phyloP scores from a whole-genome alignment of 129 eudicot genomes.

The Apium graveolens region DNA sequence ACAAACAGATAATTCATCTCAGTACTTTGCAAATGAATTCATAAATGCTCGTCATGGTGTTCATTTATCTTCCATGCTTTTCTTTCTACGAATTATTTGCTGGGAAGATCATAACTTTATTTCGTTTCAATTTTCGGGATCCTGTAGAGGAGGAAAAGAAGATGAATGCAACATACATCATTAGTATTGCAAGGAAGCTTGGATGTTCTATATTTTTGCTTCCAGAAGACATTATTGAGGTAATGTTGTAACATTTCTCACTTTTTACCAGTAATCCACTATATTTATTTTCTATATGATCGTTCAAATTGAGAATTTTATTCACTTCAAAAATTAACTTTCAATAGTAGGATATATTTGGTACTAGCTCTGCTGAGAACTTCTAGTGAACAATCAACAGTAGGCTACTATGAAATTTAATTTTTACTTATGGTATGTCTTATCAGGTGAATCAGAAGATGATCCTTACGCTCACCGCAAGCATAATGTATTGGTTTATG shows the following conservation, averaged over 20 bases:
- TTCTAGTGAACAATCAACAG: background rate
- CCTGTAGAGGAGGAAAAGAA: constrained; percentile 82
- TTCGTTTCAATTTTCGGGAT: background rate
- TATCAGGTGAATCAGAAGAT: constrained; percentile 90
- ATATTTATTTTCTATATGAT: background rate
- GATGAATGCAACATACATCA: constrained; percentile 96
- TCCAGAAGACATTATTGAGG: constrained; percentile 97
- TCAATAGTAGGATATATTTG: background rate
- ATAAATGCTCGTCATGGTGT: background rate
- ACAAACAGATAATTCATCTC: background rate
- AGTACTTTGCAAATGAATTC: background rate
- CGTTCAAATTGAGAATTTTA: background rate
- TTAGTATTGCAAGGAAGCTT: constrained; percentile 91
- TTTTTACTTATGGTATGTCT: background rate
- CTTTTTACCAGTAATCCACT: no score
- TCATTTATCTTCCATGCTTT: background rate
- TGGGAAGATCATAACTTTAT: background rate
- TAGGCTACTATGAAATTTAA: background rate
- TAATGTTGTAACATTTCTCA: constrained; percentile 11
- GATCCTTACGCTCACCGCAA: constrained; percentile 80
- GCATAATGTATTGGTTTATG: constrained; percentile 87
- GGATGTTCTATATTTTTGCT: constrained; percentile 95
- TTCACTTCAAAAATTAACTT: background rate
- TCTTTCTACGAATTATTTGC: background rate
- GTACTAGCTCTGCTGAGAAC: background rate